Evolutionary conservation across 176 grass and related monocot genomes (phyloP), one percentile per base, ranked within the genome.

Genomic region (Oryza brachyantha): DNA sequence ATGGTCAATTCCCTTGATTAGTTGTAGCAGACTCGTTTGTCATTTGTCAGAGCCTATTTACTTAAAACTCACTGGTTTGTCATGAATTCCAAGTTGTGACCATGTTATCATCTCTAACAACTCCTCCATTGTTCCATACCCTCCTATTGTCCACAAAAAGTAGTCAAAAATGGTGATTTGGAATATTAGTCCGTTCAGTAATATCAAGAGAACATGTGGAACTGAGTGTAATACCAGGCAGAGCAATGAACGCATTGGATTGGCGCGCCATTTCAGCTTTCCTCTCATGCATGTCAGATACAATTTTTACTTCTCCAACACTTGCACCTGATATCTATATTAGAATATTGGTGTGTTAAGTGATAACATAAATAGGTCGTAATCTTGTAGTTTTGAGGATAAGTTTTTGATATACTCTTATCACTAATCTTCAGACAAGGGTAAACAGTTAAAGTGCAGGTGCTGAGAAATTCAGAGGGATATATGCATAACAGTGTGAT

Each of bases 51-150:
- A 40, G 75, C 13, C 29, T 29, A 81, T 76, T 36, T 29, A 64
- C 52, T 29, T 10, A 69, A 69, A 62, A 81, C 89, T 92, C 52
- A 98, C 95, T 78, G 95, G 80, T 82, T 98, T 98, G 34, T 92
- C 87, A 80, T 97, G 95, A 58, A 98, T 98, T 77, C 95, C 95
- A 12, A 98, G 85, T 71, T 98, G 95, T 65, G 95, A 90, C 95
- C 95, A 98, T 81, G 95, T 92, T 61, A 94, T 98, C 95, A 98
- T 98, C 92, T 98, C 92, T 80, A 98, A 61, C 72, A 98, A 73
- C 77, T 94, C 92, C 69, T 98, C 96, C 96, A 98, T 98, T 69
- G 96, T 98, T 80, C 96, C 96, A 81, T 94, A 98, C 45, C 94
- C 94, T 76, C 94, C 94, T 97, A 78, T 59, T 40, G 66, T 67